Conservation (phyloP, 768 basidiomycete genomes). For the Mycena amicta region DNA sequence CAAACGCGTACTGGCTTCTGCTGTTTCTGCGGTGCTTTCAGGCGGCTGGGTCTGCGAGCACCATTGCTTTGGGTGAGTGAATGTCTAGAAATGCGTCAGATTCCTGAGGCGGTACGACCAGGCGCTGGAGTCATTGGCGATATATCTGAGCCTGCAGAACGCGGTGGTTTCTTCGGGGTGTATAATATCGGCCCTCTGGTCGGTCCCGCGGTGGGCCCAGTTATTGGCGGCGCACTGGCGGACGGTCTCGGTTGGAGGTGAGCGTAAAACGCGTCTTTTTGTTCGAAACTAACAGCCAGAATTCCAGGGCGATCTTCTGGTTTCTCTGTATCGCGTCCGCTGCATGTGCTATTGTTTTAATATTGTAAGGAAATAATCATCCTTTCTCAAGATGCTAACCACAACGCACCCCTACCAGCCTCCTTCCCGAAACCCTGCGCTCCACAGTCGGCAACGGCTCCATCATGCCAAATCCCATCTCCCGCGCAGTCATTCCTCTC, state of each 20-base stretch:
- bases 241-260: constrained; percentile 68
- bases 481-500: constrained; percentile 56
- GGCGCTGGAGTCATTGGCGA: constrained; percentile 81
- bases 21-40: constrained; percentile 79
- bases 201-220: constrained; percentile 63
- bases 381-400: constrained; percentile 35
- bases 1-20: constrained; percentile 73
- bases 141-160: constrained; percentile 70
- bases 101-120: too few species aligned
- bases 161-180: constrained; percentile 74
- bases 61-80: constrained; percentile 65
- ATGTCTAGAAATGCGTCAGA: too few species aligned
- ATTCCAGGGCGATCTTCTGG: constrained; percentile 61
- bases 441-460: constrained; percentile 56
- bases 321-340: constrained; percentile 55
- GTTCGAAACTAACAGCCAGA: background rate
- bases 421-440: constrained; percentile 57
- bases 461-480: constrained; percentile 49
- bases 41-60: constrained; percentile 78
- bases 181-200: constrained; percentile 70
- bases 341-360: constrained; percentile 47
- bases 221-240: constrained; percentile 61
- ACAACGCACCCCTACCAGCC: constrained; percentile 39
- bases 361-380: constrained; percentile 37
- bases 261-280: constrained; percentile 12